A percentile compares a stretch with the other conserved stretches of the same genome.
Evolutionary conservation across 1,284 basidiomycete genomes (phyloP).

Genomic region (Melampsora americana): DNA sequence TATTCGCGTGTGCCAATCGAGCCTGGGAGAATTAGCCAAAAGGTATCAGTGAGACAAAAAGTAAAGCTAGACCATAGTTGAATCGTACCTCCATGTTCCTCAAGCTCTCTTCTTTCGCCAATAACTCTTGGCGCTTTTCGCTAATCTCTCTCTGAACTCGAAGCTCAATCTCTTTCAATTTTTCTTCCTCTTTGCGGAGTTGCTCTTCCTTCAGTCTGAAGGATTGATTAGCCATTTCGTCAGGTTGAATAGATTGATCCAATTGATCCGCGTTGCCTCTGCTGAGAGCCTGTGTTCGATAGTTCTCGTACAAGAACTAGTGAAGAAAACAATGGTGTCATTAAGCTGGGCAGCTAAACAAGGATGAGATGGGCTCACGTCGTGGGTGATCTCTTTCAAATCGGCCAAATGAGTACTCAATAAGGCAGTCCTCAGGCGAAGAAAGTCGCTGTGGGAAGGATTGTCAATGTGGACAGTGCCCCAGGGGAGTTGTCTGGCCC

Average conservation of each 20-base stretch:
- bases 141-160: conserved; percentile 98
- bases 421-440: conserved; percentile 80
- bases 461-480: conserved; percentile 99
- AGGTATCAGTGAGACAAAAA: neutral
- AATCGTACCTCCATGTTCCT: conserved; percentile 44
- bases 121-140: conserved; percentile 93
- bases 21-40: conserved; percentile 9
- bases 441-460: conserved; percentile 96
- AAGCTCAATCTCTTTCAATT: conserved; percentile 96
- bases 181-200: conserved; percentile 73
- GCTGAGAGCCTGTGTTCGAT: conserved; percentile 97
- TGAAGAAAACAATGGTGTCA: neutral
- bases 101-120: conserved; percentile 57
- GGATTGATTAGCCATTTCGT: conserved; percentile 93
- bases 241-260: conserved; percentile 61
- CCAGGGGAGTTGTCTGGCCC: conserved; percentile 92
- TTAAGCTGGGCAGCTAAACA: neutral
- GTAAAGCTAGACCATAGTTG: neutral
- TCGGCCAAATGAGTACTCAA: conserved; percentile 55
- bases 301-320: conserved; percentile 67
- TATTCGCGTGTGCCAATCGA: conserved; percentile 34
- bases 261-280: conserved; percentile 61
- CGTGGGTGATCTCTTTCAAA: conserved; percentile 73
- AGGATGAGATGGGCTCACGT: conserved; percentile 62
- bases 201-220: conserved; percentile 98